These are phyloP conservation scores for Phtheirospermum japonicum DNA, from an alignment of 257 asterid genomes.

Conservation along the genomic window DNA sequence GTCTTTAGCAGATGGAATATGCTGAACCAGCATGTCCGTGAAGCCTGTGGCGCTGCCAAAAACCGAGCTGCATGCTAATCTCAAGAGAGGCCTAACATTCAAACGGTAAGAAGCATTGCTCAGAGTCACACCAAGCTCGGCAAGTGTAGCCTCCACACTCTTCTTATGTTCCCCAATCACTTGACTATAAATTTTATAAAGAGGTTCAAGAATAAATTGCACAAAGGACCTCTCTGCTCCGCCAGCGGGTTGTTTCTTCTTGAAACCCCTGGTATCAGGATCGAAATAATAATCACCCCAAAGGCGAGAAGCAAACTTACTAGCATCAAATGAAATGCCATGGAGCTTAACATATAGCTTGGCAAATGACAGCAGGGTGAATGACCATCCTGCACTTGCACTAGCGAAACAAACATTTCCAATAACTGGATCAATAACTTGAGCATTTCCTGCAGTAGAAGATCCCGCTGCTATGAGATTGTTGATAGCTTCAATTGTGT, in stretches of 20 bases:
- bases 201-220: conserved; percentile 94
- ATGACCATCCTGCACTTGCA: conserved; percentile 99
- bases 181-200: conserved; percentile 90
- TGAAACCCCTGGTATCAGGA: conserved; percentile 67
- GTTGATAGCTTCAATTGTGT: conserved; percentile 83
- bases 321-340: conserved; percentile 88
- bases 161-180: conserved; percentile 97
- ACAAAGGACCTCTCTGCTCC: conserved; percentile 93
- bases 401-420: conserved; percentile 98
- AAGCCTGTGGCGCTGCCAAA: conserved; percentile 96
- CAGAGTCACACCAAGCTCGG: conserved; percentile 90
- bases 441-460: conserved; percentile 89
- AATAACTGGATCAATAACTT: conserved; percentile 70
- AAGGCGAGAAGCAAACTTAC: conserved; percentile 83
- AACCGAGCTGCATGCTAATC: conserved; percentile 92
- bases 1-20: conserved; percentile 93
- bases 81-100: conserved; percentile 86
- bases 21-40: conserved; percentile 95
- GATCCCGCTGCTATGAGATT: conserved; percentile 79
- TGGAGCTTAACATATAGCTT: conserved; percentile 91
- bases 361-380: conserved; percentile 91
- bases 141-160: conserved; percentile 90
- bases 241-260: conserved; percentile 75
- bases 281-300: conserved; percentile 98
- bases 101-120: conserved; percentile 92